phyloP scores from a whole-genome alignment of 805 yeast species.

The Candida insectorum region DNA sequence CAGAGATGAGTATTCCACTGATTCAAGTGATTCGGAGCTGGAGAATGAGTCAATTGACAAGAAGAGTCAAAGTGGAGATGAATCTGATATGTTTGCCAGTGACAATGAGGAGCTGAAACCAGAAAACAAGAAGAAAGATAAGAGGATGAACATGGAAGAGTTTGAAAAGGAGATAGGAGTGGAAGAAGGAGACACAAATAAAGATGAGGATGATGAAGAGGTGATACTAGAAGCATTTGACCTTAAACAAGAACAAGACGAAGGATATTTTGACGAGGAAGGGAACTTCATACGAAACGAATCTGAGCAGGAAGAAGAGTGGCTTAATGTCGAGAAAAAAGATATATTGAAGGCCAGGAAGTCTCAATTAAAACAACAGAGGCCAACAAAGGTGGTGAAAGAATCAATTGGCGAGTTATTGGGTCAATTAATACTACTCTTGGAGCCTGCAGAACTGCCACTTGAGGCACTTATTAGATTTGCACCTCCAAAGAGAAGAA shows the following conservation, averaged over 20 bases:
- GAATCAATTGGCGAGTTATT: conserved; percentile 6
- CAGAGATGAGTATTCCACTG: conserved; percentile 3
- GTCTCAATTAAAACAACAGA: conserved; percentile 34
- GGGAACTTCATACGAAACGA: conserved; percentile 54
- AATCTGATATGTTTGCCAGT: conserved; percentile 45
- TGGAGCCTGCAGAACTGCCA: conserved; percentile 61
- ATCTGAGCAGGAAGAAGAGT: conserved; percentile 22
- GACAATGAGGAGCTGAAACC: conserved; percentile 14
- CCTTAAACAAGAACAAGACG: conserved; percentile 51
- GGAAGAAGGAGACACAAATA: conserved; percentile 13
- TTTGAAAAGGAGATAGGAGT: conserved; percentile 25
- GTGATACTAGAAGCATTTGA: conserved; percentile 35
- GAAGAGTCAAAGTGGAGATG: conserved; percentile 4
- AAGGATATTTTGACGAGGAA: conserved; percentile 57
- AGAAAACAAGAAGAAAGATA: conserved; percentile 4
- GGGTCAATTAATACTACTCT: conserved; percentile 3
- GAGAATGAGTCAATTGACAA: background rate
- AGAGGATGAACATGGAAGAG: conserved; percentile 17
- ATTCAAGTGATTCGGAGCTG: background rate
- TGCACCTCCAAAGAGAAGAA: conserved; percentile 21
- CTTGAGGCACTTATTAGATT: conserved; percentile 50
- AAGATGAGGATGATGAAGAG: conserved; percentile 17
- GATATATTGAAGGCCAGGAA: conserved; percentile 35
- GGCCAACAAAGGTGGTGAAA: conserved; percentile 3
- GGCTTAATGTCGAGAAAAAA: conserved; percentile 18